Base-by-base conservation (phyloP, 208 protist species). In the Acanthamoeba rhysodes region DNA sequence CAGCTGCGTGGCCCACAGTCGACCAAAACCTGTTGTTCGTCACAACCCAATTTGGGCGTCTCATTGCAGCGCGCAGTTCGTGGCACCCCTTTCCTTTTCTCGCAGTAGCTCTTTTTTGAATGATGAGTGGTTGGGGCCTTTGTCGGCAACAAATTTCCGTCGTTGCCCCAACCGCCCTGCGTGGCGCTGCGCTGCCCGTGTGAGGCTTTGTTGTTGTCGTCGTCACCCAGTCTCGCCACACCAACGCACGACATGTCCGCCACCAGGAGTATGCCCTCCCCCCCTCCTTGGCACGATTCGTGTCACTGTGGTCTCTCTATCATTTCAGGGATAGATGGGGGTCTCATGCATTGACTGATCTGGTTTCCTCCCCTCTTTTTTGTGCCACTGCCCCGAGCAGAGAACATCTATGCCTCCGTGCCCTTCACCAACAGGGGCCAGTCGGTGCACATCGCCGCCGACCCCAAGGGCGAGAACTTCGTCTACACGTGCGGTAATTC, bases 381-480 rank as follows among this genome's bases (percentile, higher is more conserved):
- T 70, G 16, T 24, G 10, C 24, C 64, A 7, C 64, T 70, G 16
- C 64, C 70, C 5, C 6, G 27, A 6, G 78, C 78, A 97, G 95
- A 95, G 90, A 96, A 93, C 74, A 95, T 96, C 64, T 97, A 96
- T 74, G 95, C 97, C 59, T 68, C 97, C 66, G 76, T 97, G 48
- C 97, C 97, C 64, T n/a, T 59, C 22, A 97, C 95, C 9, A 97
- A 94, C 27, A 92, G 97, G 66, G 97, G 97, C 55, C 53, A 88
- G 48, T 84, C 97, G 82, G 88, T 97, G 18, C 70, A 97, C 48
- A 37, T 98, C 24, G 76, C 95, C 70, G 90, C 27, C 32, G 96
- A 97, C 70, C 96, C 96, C 68, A 97, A 98, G 95, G 93, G 74
- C 34, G 95, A 97, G n/a, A 97, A 97, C 55, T 80, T 98, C 14